Percentiles rank a stretch among this genome's conserved stretches.
phyloP scores from a whole-genome alignment of 1,284 basidiomycete genomes.

The Cryptococcus sp. region DNA sequence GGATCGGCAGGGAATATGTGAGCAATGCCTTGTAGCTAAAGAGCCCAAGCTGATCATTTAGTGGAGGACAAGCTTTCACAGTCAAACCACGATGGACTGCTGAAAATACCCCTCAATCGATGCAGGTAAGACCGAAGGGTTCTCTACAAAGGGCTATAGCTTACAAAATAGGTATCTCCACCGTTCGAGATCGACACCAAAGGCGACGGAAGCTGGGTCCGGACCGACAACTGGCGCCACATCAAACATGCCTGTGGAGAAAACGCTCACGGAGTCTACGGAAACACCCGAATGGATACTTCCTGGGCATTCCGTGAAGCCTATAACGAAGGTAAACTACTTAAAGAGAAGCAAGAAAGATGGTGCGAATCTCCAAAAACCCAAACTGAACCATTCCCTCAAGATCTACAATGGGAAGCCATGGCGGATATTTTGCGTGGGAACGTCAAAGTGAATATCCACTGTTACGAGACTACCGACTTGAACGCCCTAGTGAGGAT shows the following conservation, averaged over 20 bases:
- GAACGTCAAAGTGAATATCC: slow-evolving; percentile 64
- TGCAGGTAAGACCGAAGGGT: slow-evolving; percentile 50
- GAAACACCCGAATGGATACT: slow-evolving; percentile 54
- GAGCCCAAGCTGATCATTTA: no score
- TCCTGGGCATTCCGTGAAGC: slow-evolving; percentile 57
- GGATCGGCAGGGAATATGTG: slow-evolving; percentile 35
- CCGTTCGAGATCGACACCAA: slow-evolving; percentile 38
- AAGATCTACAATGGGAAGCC: slow-evolving; percentile 75
- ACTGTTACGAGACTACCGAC: slow-evolving; percentile 76
- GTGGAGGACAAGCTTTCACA: slow-evolving; percentile 51
- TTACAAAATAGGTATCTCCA: no score
- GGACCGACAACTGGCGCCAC: slow-evolving; percentile 42
- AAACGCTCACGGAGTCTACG: slow-evolving; percentile 52
- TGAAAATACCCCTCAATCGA: slow-evolving; percentile 47
- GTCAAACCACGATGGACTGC: slow-evolving; percentile 51
- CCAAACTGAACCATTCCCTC: slow-evolving; percentile 59
- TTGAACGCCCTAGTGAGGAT: slow-evolving; percentile 60
- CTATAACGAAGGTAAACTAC: slow-evolving; percentile 67
- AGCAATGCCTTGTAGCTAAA: slow-evolving; percentile 25
- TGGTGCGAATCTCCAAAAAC: slow-evolving; percentile 58
- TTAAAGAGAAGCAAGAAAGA: slow-evolving; percentile 66
- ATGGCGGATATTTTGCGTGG: slow-evolving; percentile 76
- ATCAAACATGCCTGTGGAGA: slow-evolving; percentile 52
- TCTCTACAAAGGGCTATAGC: no score
- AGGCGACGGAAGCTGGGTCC: slow-evolving; percentile 33